Base-by-base conservation (phyloP, 2,329 filamentous ascomycete species). In the Corynespora cassiicola region DNA sequence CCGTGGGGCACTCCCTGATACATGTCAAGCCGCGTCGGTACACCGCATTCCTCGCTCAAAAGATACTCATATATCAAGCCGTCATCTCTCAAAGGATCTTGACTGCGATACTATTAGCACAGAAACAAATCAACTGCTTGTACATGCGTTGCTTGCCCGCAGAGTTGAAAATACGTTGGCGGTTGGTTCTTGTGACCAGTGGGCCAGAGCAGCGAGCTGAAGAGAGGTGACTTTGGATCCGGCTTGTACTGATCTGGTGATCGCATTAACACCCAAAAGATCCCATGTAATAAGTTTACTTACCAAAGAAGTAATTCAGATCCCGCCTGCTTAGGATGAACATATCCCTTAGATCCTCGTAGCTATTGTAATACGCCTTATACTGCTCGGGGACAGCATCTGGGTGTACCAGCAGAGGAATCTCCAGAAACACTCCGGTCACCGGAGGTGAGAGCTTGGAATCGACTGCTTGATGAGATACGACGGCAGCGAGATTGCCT, bases 11-110 rank as follows among this genome's bases (percentile, higher is more conserved):
- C 58, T 1, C 73, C 73, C 0, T 61, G 45, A 50, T 71, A 75
- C 5, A 74, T 52, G 45, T 77, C 69, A 9, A 78, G 24, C 31
- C 63, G 68, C 2, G 75, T 78, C 48, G 65, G 52, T 6, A 78
- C 63, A 5, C 61, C 69, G 2, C 61, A 65, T 20, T 74, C 68
- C 36, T 75, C 72, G 20, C 69, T 61, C 39, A 81, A 50, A 2
- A 75, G 52, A 24, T 68, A 57, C 46, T 79, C 77, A 45, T 80
- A 81, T 0, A 81, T 72, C 29, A 82, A 44, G 0, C 64, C 75
- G 36, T 81, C 78, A 41, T 82, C 79, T 4, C 79, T 60, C 3
- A 77, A 45, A 0, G 72, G 72, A 51, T 81, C 79, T 41, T 75
- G 42, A 5, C 52, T 50, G 16, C 11, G 11, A 1, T 9, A 7